Base-by-base conservation (phyloP, 352 stramenopile species). In the Globisporangium spiculum region DNA sequence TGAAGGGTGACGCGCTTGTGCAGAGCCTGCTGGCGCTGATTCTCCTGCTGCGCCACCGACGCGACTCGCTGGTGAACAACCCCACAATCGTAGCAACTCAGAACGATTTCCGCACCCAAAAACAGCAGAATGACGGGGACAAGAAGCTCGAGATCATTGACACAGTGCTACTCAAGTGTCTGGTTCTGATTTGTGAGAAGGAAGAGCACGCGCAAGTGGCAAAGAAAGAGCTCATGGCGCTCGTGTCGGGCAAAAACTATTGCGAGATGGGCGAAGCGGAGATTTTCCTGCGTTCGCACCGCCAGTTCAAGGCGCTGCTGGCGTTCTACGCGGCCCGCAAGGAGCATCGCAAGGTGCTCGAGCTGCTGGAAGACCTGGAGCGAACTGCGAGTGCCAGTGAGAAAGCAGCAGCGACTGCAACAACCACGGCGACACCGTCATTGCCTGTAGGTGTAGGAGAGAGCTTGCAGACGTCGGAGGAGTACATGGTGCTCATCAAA, bases 301-400 rank as follows among this genome's bases (percentile, higher is more conserved):
- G 75, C 36, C 77, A 77, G 22, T 89, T 84, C 52, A 75, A 86
- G 48, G 77, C 83, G 38, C 70, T 94, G 8, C 27, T 96, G 60
- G 72, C 71, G 9, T 91, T 96, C 66, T 96, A 94, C 60, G 80
- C 81, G 24, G 75, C 77, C 36, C 77, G 86, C 8, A 87, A 86
- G 50, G 68, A 93, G 41, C 85, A 96, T 65, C 84, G 84, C 18
- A 96, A 94, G 56, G 84, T 81, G 14, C 78, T 96, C 9, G 86
- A 96, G 63, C 63, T 96, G 3, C 66, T 96, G 12, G 88, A 96
- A 71, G 88, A 94, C 54, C 72, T 94, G 26, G 79, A 96, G 58
- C 77, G 81, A 8, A 90, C 74, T 34, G 74, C 83, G 1, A 75
- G 74, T 5, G 76, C 77, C n/a, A 59, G 62, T 20, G 63, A 68